Base-by-base conservation (phyloP, 495 filamentous ascomycete species). In the Cairneyella variabilis region DNA sequence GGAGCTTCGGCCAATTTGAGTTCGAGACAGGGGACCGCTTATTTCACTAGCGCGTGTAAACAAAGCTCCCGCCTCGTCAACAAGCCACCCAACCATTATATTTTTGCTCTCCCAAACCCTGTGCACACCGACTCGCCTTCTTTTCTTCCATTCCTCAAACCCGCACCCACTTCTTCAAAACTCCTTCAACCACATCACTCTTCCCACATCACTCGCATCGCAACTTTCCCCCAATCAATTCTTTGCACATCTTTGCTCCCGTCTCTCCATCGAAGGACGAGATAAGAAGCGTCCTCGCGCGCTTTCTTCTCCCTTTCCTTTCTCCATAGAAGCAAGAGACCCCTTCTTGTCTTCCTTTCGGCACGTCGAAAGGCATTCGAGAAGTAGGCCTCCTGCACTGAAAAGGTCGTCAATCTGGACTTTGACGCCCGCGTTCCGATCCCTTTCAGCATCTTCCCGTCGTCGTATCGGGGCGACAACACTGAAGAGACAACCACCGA, bases 371-470 rank as follows among this genome's bases (percentile, higher is more conserved):
- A 92, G 89, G 87, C 83, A 84, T 89, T 83, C 85, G 84, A 91
- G 90, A 89, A 90, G 79, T 83, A 82, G 83, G 84, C 82, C 82
- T 76, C 69, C 70, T 67, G 71, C 75, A 66, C 59, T 57, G 50
- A 72, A 83, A n/a, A 84, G 79, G 82, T 84, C 83, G 92, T 76
- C 90, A 97, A 92, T 77, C 92, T 97, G 91, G 92, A 96, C 86
- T 97, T 95, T 90, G 91, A 97, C 88, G 91, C 91, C 78, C 88
- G 90, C 73, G 89, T 97, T 73, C 92, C 92, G 76, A 95, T 97
- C 75, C 92, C 92, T 73, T 92, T 96, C 84, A 96, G 91, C 85
- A 86, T 97, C 85, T 96, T 97, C 86, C 92, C 92, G 78, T 95
- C 90, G 70, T 88, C 92, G 72, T 97, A 96, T 82, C 84, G 87